Evolutionary conservation across 345 rosid genomes (phyloP).

Genomic region (Nephelium lappaceum): DNA sequence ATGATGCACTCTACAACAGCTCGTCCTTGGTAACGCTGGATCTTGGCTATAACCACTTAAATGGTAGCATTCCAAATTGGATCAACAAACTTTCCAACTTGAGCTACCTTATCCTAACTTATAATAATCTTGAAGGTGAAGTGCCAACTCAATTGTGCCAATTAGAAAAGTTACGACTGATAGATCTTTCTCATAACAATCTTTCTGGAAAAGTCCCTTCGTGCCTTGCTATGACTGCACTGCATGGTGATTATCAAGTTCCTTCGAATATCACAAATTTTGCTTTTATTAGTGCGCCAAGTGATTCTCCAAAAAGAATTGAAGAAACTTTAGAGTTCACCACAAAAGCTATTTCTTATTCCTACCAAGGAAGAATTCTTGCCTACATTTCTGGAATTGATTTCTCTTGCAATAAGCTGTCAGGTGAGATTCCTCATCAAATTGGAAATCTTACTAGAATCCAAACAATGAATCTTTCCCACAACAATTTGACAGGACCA

Average conservation of each 20-base stretch:
- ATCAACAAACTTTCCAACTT: background rate
- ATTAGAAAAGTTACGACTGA: background rate
- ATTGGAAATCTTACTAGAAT: conserved; percentile 26
- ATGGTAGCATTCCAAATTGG: conserved; percentile 7
- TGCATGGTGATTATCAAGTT: background rate
- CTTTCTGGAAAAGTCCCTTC: conserved; percentile 13
- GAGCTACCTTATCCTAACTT: background rate
- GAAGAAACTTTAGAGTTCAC: background rate
- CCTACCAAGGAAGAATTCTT: conserved; percentile 15
- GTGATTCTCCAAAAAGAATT: background rate
- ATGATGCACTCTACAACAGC: background rate
- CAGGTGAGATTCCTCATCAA: conserved; percentile 32
- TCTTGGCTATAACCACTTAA: background rate
- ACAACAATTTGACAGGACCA: conserved; percentile 26
- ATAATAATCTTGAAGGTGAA: conserved; percentile 25
- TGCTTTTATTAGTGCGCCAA: rapidly evolving
- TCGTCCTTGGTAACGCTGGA: background rate
- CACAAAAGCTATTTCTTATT: conserved; percentile 14
- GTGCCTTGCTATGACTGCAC: conserved; percentile 3
- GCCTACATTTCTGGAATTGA: conserved; percentile 36
- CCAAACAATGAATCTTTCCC: conserved; percentile 30
- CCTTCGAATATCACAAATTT: background rate
- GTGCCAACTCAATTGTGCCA: conserved; percentile 24
- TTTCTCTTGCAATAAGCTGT: conserved; percentile 37
- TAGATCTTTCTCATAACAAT: conserved; percentile 34